Base-by-base conservation (phyloP, 2,329 filamentous ascomycete genomes). In the Colletotrichum trifolii region DNA sequence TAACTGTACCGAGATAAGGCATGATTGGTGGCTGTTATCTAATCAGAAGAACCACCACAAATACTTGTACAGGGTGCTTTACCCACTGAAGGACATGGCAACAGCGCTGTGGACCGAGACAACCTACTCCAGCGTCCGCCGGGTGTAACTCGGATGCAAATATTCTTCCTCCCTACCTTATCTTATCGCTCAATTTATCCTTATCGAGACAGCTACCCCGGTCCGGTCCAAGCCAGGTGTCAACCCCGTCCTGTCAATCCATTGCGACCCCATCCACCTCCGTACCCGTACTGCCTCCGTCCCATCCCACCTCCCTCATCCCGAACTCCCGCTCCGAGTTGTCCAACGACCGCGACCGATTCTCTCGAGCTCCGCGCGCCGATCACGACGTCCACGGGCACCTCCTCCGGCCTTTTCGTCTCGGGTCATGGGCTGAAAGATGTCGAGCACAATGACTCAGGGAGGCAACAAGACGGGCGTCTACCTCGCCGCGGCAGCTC, bases 401-500 rank as follows among this genome's bases (percentile, higher is more conserved):
- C 52, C 38, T 49, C 17, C 45, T 40, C 15, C 34, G 12, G 13
- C 25, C 48, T 10, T 12, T 36, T 40, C 40, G 35, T 9, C 60
- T 47, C 66, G 47, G 59, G 55, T 56, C 61, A 69, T 69, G 67
- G 64, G 65, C 53, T 34, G 42, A 43, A 69, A 67, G 66, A 55
- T 54, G 17, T 52, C 48, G 50, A 60, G 59, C 69, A 77, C 67
- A 70, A 80, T 79, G 77, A 76, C 77, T 69, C 71, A 77, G 70
- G 77, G 74, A 76, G 76, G 76, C 72, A 66, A 38, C 47, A 80
- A 79, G 71, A 76, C 76, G 67, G 77, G 79, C 73, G 85, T 97
- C 64, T 97, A 94, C 75, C 84, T 85, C 66, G 88, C 88, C 56
- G 95, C 94, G 64, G 90, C 92, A 60, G 85, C 89, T 68, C 83